Percentiles rank a stretch among this genome's conserved stretches.
These are phyloP conservation scores for Jatropha multifida DNA, from an alignment of 441 rosid genomes.

Conservation along the genomic window DNA sequence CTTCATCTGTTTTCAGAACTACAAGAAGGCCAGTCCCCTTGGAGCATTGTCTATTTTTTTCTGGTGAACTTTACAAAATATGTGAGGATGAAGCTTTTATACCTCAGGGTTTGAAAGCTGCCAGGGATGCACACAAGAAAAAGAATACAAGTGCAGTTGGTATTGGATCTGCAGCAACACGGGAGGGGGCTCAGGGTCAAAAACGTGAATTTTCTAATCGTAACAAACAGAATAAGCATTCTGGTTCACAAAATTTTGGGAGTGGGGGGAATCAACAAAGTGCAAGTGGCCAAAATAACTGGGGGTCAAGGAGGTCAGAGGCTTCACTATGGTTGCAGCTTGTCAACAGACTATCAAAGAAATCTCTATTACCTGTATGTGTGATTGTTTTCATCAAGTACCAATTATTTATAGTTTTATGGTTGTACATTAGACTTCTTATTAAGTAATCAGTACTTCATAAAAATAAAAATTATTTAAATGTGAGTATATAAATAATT, in stretches of 20 bases:
- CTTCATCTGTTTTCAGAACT: conserved; percentile 55
- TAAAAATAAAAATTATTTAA: too few relatives aligned
- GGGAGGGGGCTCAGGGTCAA: conserved; percentile 59
- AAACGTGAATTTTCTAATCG: conserved; percentile 64
- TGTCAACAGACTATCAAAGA: conserved; percentile 81
- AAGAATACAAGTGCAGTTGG: conserved; percentile 53
- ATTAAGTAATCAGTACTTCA: too few relatives aligned
- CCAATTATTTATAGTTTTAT: conserved; percentile 6
- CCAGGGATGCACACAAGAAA: conserved; percentile 73
- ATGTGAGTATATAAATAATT: too few relatives aligned
- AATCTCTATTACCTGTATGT: conserved; percentile 84
- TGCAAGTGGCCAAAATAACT: conserved; percentile 62
- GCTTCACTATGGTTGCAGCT: conserved; percentile 81
- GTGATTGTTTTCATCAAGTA: conserved; percentile 8
- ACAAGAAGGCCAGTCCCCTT: conserved; percentile 94
- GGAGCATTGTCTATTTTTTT: conserved; percentile 90
- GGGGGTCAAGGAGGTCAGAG: conserved; percentile 76
- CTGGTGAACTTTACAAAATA: conserved; percentile 85
- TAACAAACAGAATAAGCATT: conserved; percentile 77
- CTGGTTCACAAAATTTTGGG: conserved; percentile 52
- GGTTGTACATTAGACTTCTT: conserved; percentile 11
- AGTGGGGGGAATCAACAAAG: conserved; percentile 46
- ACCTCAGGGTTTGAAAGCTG: conserved; percentile 73
- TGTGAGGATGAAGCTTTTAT: conserved; percentile 75
- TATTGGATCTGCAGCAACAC: conserved; percentile 53